A percentile compares a stretch with the other conserved stretches of the same genome.
Conservation (phyloP, 2,329 filamentous ascomycete species). For the Xylaria multiplex region DNA sequence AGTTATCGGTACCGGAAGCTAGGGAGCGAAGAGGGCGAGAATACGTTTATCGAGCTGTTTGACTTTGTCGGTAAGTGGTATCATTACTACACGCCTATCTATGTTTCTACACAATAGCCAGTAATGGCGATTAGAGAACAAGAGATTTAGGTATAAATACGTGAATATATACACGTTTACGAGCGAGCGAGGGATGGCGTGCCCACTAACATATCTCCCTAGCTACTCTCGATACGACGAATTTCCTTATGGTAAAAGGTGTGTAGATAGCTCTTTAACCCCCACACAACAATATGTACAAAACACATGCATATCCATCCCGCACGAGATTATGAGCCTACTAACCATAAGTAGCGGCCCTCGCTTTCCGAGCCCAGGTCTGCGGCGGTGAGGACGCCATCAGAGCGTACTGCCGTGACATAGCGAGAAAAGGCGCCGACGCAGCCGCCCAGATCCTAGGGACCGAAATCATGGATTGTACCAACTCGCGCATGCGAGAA, state of each 20-base stretch:
- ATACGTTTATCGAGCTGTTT: constrained; percentile 50
- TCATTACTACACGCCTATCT: no score
- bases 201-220: constrained; percentile 40
- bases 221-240: constrained; percentile 67
- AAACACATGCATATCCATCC: no score
- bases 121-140: no score
- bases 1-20: constrained; percentile 66
- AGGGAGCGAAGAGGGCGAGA: constrained; percentile 15
- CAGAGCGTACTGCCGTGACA: constrained; percentile 59
- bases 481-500: constrained; percentile 49
- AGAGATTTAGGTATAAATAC: no score
- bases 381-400: constrained; percentile 70
- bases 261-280: constrained; percentile 8
- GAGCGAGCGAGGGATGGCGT: no score
- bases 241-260: constrained; percentile 65
- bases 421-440: constrained; percentile 63
- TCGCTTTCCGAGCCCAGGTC: constrained; percentile 65
- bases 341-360: constrained; percentile 54
- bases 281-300: not conserved
- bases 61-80: constrained; percentile 45
- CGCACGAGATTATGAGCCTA: constrained; percentile 24
- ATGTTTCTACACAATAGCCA: no score
- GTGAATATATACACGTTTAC: no score
- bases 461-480: constrained; percentile 67
- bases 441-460: constrained; percentile 61